These are phyloP conservation scores for Fragaria ananassa DNA, from an alignment of 306 rosid species.

Conservation along the genomic window DNA sequence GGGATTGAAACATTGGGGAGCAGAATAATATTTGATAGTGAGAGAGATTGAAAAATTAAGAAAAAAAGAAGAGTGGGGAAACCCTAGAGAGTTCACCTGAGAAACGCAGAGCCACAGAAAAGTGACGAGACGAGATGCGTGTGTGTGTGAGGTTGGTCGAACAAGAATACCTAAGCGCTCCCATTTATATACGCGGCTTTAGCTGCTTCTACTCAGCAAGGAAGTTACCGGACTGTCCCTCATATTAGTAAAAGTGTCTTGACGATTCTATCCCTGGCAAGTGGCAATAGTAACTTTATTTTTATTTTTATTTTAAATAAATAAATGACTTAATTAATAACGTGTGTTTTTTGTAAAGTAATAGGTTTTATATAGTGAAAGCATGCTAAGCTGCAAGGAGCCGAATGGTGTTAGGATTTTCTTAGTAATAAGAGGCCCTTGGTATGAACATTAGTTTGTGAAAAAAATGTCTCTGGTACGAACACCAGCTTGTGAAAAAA, in stretches of 20 bases:
- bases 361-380: too few relatives aligned
- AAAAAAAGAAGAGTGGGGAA: neutral
- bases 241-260: neutral
- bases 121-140: constrained; percentile 28
- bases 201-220: constrained; percentile 15
- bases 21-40: neutral
- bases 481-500: too few relatives aligned
- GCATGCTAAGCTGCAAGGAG: too few relatives aligned
- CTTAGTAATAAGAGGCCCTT: too few relatives aligned
- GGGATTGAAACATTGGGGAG: neutral
- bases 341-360: too few relatives aligned
- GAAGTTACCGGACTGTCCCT: constrained; percentile 15
- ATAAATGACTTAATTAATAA: too few relatives aligned
- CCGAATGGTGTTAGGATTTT: too few relatives aligned
- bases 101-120: constrained; percentile 45
- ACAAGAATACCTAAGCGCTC: constrained; percentile 29
- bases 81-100: constrained; percentile 52
- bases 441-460: too few relatives aligned
- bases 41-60: neutral
- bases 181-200: constrained; percentile 11
- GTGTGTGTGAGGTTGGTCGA: neutral
- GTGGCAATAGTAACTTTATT: too few relatives aligned
- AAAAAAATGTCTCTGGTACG: too few relatives aligned
- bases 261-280: neutral
- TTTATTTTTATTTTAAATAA: too few relatives aligned